A percentile compares a stretch with the other conserved stretches of the same genome.
phyloP scores from a whole-genome alignment of 2,329 filamentous ascomycete species.

The Whalleya microplaca region DNA sequence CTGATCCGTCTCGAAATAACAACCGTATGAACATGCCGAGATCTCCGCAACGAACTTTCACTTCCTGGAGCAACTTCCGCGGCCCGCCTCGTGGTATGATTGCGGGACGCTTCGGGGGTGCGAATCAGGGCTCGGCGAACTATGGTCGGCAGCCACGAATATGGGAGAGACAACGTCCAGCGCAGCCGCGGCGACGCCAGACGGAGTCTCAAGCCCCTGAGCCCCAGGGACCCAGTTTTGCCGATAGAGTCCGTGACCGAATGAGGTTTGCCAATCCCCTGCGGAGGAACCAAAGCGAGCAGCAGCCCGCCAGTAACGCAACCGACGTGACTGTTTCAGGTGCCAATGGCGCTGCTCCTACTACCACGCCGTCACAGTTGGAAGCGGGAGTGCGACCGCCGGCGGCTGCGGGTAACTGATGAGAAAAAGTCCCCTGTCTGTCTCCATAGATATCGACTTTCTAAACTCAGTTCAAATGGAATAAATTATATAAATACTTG shows the following conservation, averaged over 20 bases:
- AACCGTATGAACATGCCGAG: conserved; percentile 54
- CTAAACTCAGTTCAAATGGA: conserved; percentile 19
- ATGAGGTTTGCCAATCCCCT: conserved; percentile 23
- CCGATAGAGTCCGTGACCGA: conserved; percentile 31
- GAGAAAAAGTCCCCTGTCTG: conserved; percentile 17
- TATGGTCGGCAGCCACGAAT: conserved; percentile 18
- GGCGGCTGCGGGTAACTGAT: conserved; percentile 26
- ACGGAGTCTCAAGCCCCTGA: conserved; percentile 14
- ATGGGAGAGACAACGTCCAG: conserved; percentile 25
- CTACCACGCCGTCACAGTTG: conserved; percentile 50
- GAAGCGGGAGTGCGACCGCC: conserved; percentile 47
- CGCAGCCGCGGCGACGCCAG: conserved; percentile 9
- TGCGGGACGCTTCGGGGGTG: conserved; percentile 28
- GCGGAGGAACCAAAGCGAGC: conserved; percentile 31
- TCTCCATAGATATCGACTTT: conserved; percentile 24
- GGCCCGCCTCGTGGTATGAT: conserved; percentile 36
- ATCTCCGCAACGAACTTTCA: conserved; percentile 44
- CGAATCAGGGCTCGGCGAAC: conserved; percentile 17
- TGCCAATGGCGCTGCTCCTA: conserved; percentile 29
- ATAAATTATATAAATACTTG: conserved; percentile 29
- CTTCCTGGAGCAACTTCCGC: conserved; percentile 38
- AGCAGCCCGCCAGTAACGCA: conserved; percentile 16
- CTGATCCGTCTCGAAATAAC: conserved; percentile 43
- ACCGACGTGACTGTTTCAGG: conserved; percentile 29
- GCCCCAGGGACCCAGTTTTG: conserved; percentile 20